phyloP scores from a whole-genome alignment of 805 yeast genomes.

The Candida piceae region DNA sequence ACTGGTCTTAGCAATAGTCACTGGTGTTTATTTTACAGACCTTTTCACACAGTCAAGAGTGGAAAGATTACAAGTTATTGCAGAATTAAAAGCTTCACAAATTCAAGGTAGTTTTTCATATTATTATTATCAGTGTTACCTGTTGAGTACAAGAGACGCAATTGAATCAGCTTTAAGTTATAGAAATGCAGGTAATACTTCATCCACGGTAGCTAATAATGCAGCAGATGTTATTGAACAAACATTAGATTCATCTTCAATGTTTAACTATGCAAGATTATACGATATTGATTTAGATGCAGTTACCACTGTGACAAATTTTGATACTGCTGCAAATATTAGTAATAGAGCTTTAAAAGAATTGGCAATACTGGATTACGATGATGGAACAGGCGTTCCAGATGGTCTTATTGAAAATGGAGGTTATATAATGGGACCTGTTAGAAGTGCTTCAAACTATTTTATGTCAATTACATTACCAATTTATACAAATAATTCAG shows the following conservation, averaged over 20 bases:
- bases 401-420: conserved; percentile 34
- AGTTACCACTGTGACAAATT: conserved; percentile 41
- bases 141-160: conserved; percentile 57
- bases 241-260: conserved; percentile 58
- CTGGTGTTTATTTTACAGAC: conserved; percentile 67
- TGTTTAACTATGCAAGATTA: conserved; percentile 57
- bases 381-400: conserved; percentile 31
- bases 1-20: conserved; percentile 66
- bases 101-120: conserved; percentile 61
- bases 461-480: conserved; percentile 77
- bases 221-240: conserved; percentile 49
- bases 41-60: conserved; percentile 59
- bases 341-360: conserved; percentile 39
- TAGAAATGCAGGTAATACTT: conserved; percentile 68
- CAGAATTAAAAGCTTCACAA: conserved; percentile 78
- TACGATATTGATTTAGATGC: conserved; percentile 55
- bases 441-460: conserved; percentile 39
- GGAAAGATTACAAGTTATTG: conserved; percentile 69
- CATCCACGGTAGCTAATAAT: conserved; percentile 41
- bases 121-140: conserved; percentile 62
- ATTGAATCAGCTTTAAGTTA: conserved; percentile 56
- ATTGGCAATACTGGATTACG: conserved; percentile 27
- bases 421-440: conserved; percentile 67
- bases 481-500: conserved; percentile 67
- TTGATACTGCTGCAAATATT: conserved; percentile 20